These are phyloP conservation scores for Botrytis galanthina DNA, from an alignment of 2,329 filamentous ascomycete genomes.

Conservation along the genomic window DNA sequence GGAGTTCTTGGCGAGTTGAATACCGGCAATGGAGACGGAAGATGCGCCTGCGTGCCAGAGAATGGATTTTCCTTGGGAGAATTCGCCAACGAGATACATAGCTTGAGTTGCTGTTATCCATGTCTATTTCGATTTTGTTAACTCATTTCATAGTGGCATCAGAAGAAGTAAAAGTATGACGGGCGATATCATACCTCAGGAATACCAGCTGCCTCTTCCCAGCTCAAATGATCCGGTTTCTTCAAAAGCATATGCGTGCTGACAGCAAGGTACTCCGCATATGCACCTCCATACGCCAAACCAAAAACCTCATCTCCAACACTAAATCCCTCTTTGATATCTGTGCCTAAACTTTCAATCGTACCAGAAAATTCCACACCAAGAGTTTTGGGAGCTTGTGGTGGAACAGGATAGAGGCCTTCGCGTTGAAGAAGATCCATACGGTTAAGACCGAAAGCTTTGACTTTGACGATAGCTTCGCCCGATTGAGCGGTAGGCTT, in stretches of 20 bases:
- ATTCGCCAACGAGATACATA: conserved; percentile 76
- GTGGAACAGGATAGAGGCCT: conserved; percentile 69
- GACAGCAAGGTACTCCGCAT: conserved; percentile 81
- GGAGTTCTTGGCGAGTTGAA: conserved; percentile 71
- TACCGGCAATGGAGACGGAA: conserved; percentile 83
- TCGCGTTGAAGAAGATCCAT: conserved; percentile 79
- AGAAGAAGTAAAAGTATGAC: not conserved
- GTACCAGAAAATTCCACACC: conserved; percentile 77
- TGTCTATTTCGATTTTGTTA: conserved; percentile 40
- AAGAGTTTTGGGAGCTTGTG: conserved; percentile 65
- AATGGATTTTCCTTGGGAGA: conserved; percentile 66
- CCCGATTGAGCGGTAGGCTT: conserved; percentile 52
- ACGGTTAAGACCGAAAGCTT: conserved; percentile 81
- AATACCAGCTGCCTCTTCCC: conserved; percentile 75
- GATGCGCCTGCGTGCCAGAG: conserved; percentile 93
- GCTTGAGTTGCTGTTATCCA: conserved; percentile 95
- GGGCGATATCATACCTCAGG: conserved; percentile 60
- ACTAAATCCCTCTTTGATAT: conserved; percentile 57
- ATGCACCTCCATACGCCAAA: conserved; percentile 84
- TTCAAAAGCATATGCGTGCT: conserved; percentile 76
- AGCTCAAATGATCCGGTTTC: conserved; percentile 70
- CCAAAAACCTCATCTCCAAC: conserved; percentile 83
- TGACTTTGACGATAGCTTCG: conserved; percentile 79
- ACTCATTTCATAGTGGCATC: not conserved
- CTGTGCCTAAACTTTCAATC: conserved; percentile 55